phyloP scores from a whole-genome alignment of 345 rosid genomes.

The Cardamine resedifolia region DNA sequence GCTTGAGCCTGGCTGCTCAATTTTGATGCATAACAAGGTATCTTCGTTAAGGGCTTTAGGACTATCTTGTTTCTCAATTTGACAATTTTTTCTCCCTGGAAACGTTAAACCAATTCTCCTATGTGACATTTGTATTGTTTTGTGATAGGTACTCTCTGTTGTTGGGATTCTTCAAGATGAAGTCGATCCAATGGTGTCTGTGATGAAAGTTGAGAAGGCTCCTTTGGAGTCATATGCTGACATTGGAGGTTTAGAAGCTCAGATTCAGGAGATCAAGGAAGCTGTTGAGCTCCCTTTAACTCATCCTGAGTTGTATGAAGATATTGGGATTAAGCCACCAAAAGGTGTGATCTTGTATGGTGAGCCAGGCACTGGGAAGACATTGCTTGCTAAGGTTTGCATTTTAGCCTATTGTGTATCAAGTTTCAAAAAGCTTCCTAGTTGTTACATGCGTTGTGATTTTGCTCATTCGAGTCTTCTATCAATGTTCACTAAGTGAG shows the following conservation, averaged over 20 bases:
- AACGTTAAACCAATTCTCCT: not conserved
- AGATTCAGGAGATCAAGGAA: conserved; percentile 98
- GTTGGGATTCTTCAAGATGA: conserved; percentile 98
- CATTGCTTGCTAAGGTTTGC: conserved; percentile 90
- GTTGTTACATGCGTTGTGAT: not conserved
- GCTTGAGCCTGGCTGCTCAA: conserved; percentile 96
- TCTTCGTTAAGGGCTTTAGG: not conserved
- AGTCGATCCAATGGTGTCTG: conserved; percentile 99
- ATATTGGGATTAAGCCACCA: conserved; percentile 97
- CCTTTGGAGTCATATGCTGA: conserved; percentile 98
- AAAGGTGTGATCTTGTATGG: conserved; percentile 98
- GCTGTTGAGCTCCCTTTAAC: conserved; percentile 98
- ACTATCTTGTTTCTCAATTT: not conserved
- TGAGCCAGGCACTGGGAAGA: conserved; percentile 98
- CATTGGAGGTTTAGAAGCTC: conserved; percentile 97
- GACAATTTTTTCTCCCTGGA: not conserved
- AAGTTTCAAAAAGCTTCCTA: not conserved
- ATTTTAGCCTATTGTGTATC: not conserved
- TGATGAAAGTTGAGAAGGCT: conserved; percentile 98
- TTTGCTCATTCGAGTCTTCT: not conserved
- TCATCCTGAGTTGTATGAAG: conserved; percentile 97
- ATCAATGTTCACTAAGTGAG: not conserved
- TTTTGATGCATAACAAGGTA: conserved; percentile 96
- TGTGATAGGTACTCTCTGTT: conserved; percentile 76
- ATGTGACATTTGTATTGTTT: not conserved